Evolutionary conservation across 257 asterid species (phyloP).

Genomic region (Jacaranda mimosifolia): DNA sequence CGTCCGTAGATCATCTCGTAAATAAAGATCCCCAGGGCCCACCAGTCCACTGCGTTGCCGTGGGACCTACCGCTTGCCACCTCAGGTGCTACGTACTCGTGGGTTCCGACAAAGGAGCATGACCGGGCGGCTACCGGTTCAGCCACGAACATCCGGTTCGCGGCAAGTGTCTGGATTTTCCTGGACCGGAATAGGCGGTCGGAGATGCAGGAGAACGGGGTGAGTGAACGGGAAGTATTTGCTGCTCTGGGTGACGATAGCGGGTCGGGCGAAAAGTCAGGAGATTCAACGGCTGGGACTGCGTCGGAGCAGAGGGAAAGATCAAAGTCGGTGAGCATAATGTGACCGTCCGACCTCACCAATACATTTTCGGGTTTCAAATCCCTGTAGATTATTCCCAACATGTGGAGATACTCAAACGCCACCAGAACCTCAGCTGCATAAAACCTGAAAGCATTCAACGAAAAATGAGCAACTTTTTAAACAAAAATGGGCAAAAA

Average conservation of each 20-base stretch:
- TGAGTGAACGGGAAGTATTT: slow-evolving; percentile 36
- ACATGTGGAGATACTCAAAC: slow-evolving; percentile 89
- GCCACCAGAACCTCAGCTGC: slow-evolving; percentile 95
- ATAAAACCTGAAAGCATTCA: slow-evolving; percentile 61
- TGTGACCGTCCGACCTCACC: slow-evolving; percentile 95
- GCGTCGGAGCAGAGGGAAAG: slow-evolving; percentile 86
- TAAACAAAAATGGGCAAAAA: neutral
- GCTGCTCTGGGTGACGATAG: slow-evolving; percentile 40
- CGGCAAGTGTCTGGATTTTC: slow-evolving; percentile 66
- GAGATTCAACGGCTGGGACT: slow-evolving; percentile 81
- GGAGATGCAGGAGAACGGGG: slow-evolving; percentile 76
- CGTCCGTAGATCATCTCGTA: slow-evolving; percentile 91
- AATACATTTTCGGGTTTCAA: slow-evolving; percentile 90
- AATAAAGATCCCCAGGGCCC: slow-evolving; percentile 85
- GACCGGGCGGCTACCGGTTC: slow-evolving; percentile 90
- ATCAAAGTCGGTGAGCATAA: slow-evolving; percentile 89
- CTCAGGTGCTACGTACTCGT: slow-evolving; percentile 97
- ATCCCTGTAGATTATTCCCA: slow-evolving; percentile 90
- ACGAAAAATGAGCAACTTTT: slow-evolving; percentile 22
- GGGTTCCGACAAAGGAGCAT: slow-evolving; percentile 89
- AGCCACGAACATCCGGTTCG: slow-evolving; percentile 78
- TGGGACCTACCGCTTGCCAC: slow-evolving; percentile 86
- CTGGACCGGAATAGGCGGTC: slow-evolving; percentile 70
- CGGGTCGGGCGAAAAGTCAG: slow-evolving; percentile 47
- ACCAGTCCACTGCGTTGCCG: slow-evolving; percentile 95